phyloP scores from a whole-genome alignment of 2,329 filamentous ascomycete species.

The Rutstroemia sp. region DNA sequence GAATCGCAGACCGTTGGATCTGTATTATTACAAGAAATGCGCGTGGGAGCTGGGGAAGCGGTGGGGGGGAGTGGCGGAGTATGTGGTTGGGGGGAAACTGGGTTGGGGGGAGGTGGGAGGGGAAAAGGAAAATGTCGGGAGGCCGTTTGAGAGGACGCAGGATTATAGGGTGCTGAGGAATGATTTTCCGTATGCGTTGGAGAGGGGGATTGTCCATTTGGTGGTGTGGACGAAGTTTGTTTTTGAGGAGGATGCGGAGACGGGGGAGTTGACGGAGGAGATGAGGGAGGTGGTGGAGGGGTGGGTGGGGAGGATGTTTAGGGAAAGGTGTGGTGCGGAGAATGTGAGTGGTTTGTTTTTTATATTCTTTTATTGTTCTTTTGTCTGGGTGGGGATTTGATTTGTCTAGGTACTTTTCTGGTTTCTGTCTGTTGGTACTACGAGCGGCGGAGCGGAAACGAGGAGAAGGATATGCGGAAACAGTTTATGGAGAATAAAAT shows the following conservation, averaged over 20 bases:
- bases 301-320: slow-evolving; percentile 64
- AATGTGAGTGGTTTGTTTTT: slow-evolving; percentile 38
- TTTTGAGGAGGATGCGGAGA: slow-evolving; percentile 56
- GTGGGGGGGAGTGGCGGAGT: slow-evolving; percentile 72
- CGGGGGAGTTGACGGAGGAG: slow-evolving; percentile 54
- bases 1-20: slow-evolving; percentile 66
- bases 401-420: background rate
- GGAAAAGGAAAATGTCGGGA: slow-evolving; percentile 18
- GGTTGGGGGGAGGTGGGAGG: slow-evolving; percentile 45
- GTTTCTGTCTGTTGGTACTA: background rate
- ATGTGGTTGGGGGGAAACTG: slow-evolving; percentile 64
- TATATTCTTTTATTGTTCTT: background rate
- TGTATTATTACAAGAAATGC: slow-evolving; percentile 71
- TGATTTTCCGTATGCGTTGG: slow-evolving; percentile 91
- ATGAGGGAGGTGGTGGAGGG: slow-evolving; percentile 58
- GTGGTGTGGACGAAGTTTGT: slow-evolving; percentile 92
- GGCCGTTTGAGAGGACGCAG: slow-evolving; percentile 26
- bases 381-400: background rate
- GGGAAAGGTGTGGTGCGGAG: slow-evolving; percentile 40
- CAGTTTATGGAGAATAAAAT: background rate
- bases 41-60: slow-evolving; percentile 53
- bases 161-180: slow-evolving; percentile 76
- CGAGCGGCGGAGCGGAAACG: background rate
- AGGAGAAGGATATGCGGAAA: background rate
- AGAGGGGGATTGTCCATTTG: slow-evolving; percentile 69